phyloP scores from a whole-genome alignment of 345 rosid genomes.

The Corymbia maculata region DNA sequence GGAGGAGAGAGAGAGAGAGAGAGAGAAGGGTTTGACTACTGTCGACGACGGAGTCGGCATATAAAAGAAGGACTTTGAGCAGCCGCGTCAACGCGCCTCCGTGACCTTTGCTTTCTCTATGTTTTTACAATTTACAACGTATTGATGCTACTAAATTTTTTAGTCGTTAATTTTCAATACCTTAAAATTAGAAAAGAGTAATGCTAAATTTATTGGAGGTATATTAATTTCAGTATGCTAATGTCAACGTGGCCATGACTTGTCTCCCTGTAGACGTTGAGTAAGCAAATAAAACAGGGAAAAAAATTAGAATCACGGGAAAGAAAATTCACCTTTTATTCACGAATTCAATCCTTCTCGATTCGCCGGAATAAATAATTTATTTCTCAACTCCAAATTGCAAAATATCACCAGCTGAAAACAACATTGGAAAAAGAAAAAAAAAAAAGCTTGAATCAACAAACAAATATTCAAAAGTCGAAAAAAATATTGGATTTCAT shows the following conservation, averaged over 20 bases:
- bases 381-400: background rate
- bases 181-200: too few relatives aligned
- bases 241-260: background rate
- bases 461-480: background rate
- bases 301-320: background rate
- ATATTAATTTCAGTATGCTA: background rate
- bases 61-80: background rate
- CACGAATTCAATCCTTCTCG: background rate
- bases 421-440: too few relatives aligned
- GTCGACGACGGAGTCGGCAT: background rate
- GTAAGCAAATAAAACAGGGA: background rate
- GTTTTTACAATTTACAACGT: background rate
- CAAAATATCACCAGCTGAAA: background rate
- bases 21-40: background rate
- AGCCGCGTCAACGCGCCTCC: background rate
- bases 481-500: accelerated
- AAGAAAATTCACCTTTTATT: background rate
- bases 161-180: background rate
- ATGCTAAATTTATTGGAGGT: too few relatives aligned
- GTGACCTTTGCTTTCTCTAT: background rate
- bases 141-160: background rate
- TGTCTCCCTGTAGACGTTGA: background rate
- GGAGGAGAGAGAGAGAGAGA: background rate
- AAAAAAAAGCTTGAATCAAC: background rate
- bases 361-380: background rate